These are phyloP conservation scores for Rhododendron molle DNA, from an alignment of 148 eudicot genomes.

Conservation along the genomic window DNA sequence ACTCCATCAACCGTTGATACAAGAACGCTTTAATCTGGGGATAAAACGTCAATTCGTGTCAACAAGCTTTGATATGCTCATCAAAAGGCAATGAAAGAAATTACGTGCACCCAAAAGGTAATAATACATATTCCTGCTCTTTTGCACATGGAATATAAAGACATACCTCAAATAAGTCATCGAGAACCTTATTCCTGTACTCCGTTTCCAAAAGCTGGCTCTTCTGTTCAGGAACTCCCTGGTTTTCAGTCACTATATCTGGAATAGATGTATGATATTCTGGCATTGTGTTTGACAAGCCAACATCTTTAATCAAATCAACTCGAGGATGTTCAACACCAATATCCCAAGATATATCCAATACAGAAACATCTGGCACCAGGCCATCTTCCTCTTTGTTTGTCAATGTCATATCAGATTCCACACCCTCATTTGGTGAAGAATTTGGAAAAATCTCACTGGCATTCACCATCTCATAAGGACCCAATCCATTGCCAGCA, in stretches of 20 bases:
- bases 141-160: background rate
- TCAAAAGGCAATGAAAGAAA: background rate
- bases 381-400: conserved; percentile 27
- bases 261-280: conserved; percentile 32
- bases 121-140: background rate
- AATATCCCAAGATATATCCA: conserved; percentile 81
- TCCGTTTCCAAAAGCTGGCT: conserved; percentile 89
- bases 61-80: background rate
- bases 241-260: conserved; percentile 29
- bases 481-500: conserved; percentile 74
- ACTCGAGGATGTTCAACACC: conserved; percentile 63
- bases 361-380: conserved; percentile 36
- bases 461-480: conserved; percentile 89
- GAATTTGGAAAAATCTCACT: conserved; percentile 56
- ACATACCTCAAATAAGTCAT: conserved; percentile 89
- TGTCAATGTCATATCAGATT: conserved; percentile 25
- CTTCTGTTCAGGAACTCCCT: conserved; percentile 38
- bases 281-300: conserved; percentile 19
- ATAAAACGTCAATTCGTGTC: background rate
- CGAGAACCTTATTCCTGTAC: conserved; percentile 80
- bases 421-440: conserved; percentile 32
- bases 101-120: background rate
- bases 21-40: conserved; percentile 80
- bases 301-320: conserved; percentile 35
- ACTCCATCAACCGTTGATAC: conserved; percentile 67